A percentile compares a stretch with the other conserved stretches of the same genome.
Conservation (phyloP, 2,329 filamentous ascomycete species). For the Ophiobolus disseminans region DNA sequence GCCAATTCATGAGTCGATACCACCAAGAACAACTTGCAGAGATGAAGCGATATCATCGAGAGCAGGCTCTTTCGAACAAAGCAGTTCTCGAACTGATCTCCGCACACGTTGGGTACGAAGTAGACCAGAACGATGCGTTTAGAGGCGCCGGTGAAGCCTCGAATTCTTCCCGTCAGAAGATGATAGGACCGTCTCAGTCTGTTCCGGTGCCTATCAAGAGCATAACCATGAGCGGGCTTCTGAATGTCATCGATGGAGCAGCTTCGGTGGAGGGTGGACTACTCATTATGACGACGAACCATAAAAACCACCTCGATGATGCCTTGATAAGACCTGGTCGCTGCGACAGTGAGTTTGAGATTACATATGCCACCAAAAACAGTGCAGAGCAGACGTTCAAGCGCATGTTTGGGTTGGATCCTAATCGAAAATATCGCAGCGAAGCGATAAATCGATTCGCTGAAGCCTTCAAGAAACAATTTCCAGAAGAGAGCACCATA, state of each 20-base stretch:
- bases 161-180: too few species aligned
- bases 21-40: background rate
- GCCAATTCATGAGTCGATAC: too few species aligned
- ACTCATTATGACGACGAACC: conserved; percentile 81
- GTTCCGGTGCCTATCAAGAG: too few species aligned
- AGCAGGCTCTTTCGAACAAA: too few species aligned
- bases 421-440: background rate
- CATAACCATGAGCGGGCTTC: conserved; percentile 50
- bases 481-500: background rate
- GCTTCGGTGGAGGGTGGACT: conserved; percentile 77
- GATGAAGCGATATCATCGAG: background rate
- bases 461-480: background rate
- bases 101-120: background rate
- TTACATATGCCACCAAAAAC: background rate
- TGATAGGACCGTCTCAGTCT: too few species aligned
- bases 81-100: too few species aligned
- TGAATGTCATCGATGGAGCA: conserved; percentile 83
- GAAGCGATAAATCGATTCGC: background rate
- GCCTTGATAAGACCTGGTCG: conserved; percentile 67
- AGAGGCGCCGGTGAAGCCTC: too few species aligned
- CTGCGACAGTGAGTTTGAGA: background rate
- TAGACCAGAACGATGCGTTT: background rate
- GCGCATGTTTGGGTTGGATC: background rate
- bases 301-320: conserved; percentile 72
- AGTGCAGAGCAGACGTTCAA: background rate